A percentile compares a stretch with the other conserved stretches of the same genome.
These are phyloP conservation scores for Apiospora aurea DNA, from an alignment of 2,329 filamentous ascomycete species.

Conservation along the genomic window DNA sequence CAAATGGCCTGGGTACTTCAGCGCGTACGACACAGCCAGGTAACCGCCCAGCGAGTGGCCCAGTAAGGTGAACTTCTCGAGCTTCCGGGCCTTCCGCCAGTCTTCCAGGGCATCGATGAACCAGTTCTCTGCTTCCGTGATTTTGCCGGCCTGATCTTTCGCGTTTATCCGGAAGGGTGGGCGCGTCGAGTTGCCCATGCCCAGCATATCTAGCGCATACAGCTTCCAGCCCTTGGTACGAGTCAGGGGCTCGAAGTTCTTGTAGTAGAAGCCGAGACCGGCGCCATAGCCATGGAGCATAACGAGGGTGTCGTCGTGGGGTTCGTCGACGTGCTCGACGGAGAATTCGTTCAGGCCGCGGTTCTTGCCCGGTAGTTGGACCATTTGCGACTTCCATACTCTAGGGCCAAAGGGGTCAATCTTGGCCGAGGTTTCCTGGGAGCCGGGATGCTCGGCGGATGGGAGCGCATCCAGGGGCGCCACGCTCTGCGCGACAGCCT, in stretches of 20 bases:
- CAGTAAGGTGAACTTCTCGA: constrained; percentile 91
- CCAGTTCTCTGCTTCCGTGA: constrained; percentile 90
- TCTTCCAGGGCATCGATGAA: constrained; percentile 97
- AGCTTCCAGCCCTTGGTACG: constrained; percentile 83
- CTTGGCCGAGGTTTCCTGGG: constrained; percentile 53
- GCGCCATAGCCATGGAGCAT: constrained; percentile 98
- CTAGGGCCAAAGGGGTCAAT: constrained; percentile 85
- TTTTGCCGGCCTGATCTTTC: constrained; percentile 81
- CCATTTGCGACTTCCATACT: constrained; percentile 85
- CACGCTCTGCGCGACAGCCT: constrained; percentile 67
- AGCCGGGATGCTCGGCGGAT: constrained; percentile 49
- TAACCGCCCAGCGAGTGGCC: constrained; percentile 96
- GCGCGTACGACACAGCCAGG: constrained; percentile 90
- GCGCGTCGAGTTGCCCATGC: constrained; percentile 88
- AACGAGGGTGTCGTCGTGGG: constrained; percentile 84
- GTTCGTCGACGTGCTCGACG: constrained; percentile 81
- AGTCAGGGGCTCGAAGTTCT: constrained; percentile 91
- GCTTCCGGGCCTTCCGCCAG: constrained; percentile 87
- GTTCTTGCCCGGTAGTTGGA: constrained; percentile 83
- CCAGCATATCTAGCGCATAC: constrained; percentile 92
- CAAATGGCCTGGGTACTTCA: constrained; percentile 93
- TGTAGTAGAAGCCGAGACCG: constrained; percentile 96
- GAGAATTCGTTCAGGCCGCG: constrained; percentile 92
- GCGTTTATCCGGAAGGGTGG: constrained; percentile 85
- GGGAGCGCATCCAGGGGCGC: constrained; percentile 39